Evolutionary conservation across 306 rosid species (phyloP).

Genomic region (Glycyrrhiza uralensis): DNA sequence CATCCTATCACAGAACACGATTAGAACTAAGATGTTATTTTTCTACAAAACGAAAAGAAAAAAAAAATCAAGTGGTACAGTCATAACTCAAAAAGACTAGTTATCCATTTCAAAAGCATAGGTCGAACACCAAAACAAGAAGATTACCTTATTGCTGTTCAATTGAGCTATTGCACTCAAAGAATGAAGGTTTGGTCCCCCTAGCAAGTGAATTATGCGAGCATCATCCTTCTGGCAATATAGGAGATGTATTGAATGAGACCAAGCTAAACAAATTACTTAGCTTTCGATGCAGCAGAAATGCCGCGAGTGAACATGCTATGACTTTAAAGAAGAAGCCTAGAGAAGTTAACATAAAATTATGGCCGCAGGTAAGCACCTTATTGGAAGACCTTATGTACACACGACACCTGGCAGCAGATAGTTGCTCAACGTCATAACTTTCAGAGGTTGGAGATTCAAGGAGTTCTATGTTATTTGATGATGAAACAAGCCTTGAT

Average conservation of each 20-base stretch:
- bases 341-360: constrained; percentile 2
- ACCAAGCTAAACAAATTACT: not conserved
- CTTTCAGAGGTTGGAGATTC: constrained; percentile 47
- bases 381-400: constrained; percentile 53
- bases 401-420: constrained; percentile 74
- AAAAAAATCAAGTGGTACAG: not conserved
- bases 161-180: constrained; percentile 49
- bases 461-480: constrained; percentile 47
- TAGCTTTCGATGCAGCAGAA: not conserved
- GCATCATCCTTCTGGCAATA: constrained; percentile 45
- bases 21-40: constrained; percentile 3
- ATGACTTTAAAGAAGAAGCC: not conserved
- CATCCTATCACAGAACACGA: constrained; percentile 53
- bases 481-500: constrained; percentile 55
- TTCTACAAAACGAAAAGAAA: not conserved
- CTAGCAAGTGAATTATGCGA: constrained; percentile 63
- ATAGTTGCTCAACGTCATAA: constrained; percentile 53
- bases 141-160: constrained; percentile 50
- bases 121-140: constrained; percentile 12
- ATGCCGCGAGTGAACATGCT: not conserved
- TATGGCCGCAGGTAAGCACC: constrained; percentile 35
- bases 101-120: constrained; percentile 7
- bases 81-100: constrained; percentile 11
- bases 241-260: constrained; percentile 14
- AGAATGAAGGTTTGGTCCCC: constrained; percentile 73